Conservation (phyloP, 441 rosid species). For the Hura crepitans region DNA sequence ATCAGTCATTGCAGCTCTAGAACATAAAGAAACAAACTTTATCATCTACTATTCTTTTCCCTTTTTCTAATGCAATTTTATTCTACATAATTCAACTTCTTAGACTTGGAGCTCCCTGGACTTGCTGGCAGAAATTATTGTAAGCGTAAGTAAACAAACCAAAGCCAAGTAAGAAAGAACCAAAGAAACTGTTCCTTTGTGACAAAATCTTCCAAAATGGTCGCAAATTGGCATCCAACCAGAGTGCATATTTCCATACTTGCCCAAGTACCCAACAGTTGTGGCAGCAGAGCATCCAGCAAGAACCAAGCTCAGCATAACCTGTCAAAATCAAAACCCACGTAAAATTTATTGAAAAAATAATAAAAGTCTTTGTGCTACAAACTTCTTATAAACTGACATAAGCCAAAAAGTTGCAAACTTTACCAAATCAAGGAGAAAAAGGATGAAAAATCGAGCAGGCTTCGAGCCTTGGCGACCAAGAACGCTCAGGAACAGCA, state of each 20-base stretch:
- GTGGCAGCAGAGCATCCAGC: slow-evolving; percentile 47
- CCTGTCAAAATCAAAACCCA: slow-evolving; percentile 24
- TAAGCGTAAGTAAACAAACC: slow-evolving; percentile 36
- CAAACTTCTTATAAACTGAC: neutral
- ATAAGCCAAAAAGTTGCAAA: neutral
- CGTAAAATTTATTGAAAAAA: neutral
- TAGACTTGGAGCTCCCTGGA: slow-evolving; percentile 32
- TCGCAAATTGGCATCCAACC: slow-evolving; percentile 68
- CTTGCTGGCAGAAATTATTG: slow-evolving; percentile 44
- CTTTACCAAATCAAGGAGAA: slow-evolving; percentile 57
- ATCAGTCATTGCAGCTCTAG: neutral
- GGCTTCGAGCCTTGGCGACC: slow-evolving; percentile 30
- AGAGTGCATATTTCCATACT: slow-evolving; percentile 48
- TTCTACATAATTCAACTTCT: neutral
- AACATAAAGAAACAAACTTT: neutral
- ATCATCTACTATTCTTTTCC: neutral
- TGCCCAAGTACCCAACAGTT: slow-evolving; percentile 45
- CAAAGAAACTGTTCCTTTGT: slow-evolving; percentile 31
- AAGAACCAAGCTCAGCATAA: slow-evolving; percentile 34
- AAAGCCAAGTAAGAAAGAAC: slow-evolving; percentile 32
- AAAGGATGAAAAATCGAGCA: slow-evolving; percentile 29
- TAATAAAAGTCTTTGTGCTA: no score
- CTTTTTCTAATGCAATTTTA: neutral
- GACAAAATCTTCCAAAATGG: slow-evolving; percentile 41
- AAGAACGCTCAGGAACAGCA: slow-evolving; percentile 24